phyloP scores from a whole-genome alignment of 129 eudicot species.

The Centaurea solstitialis region DNA sequence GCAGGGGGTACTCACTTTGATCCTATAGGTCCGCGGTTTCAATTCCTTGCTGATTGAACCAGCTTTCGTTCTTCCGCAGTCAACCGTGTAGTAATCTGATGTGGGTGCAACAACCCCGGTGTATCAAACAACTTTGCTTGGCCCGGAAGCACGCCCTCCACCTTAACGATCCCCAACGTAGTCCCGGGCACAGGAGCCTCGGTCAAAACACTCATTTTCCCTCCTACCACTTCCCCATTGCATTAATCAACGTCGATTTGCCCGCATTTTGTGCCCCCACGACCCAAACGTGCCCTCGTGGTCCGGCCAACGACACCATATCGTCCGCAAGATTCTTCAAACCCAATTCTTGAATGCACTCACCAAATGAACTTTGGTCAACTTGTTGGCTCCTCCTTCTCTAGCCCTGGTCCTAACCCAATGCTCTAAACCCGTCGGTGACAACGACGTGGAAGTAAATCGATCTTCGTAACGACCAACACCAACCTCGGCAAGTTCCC shows the following conservation, averaged over 20 bases:
- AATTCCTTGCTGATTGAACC: slow-evolving; percentile 76
- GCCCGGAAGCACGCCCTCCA: slow-evolving; percentile 80
- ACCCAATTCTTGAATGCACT: slow-evolving; percentile 89
- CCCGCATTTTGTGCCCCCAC: slow-evolving; percentile 99
- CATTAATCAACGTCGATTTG: slow-evolving; percentile 83
- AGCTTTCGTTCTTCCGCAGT: slow-evolving; percentile 82
- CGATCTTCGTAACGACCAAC: slow-evolving; percentile 86
- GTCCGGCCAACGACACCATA: slow-evolving; percentile 74
- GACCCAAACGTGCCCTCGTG: slow-evolving; percentile 93
- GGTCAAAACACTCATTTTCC: slow-evolving; percentile 67
- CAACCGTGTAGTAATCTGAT: slow-evolving; percentile 86
- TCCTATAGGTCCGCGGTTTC: slow-evolving; percentile 92
- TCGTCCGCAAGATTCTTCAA: slow-evolving; percentile 80
- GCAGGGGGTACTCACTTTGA: slow-evolving; percentile 51
- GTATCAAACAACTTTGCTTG: slow-evolving; percentile 93
- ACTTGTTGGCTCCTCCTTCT: slow-evolving; percentile 72
- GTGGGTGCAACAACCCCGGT: slow-evolving; percentile 91
- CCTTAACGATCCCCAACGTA: slow-evolving; percentile 85
- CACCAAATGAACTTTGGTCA: slow-evolving; percentile 86
- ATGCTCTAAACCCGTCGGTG: slow-evolving; percentile 80
- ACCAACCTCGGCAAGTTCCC: slow-evolving; percentile 89
- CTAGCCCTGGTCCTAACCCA: slow-evolving; percentile 90
- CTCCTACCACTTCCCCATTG: slow-evolving; percentile 81
- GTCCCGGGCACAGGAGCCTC: slow-evolving; percentile 98
- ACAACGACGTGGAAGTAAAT: slow-evolving; percentile 64